Conservation (phyloP, 2,329 filamentous ascomycete species). For the Diaporthe vaccinii region DNA sequence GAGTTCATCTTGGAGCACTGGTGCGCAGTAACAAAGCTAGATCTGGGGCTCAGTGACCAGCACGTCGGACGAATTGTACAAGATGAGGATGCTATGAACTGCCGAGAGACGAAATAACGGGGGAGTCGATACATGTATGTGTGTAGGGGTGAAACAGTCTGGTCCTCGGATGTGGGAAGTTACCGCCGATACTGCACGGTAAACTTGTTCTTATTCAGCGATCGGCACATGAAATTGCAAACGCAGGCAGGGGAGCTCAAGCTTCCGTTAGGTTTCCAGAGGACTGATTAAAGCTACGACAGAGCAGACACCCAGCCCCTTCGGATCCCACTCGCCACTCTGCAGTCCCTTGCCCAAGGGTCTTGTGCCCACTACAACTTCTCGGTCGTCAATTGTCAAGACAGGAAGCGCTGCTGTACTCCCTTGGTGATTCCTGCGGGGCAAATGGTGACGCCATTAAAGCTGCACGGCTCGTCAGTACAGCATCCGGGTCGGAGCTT, state of each 20-base stretch:
- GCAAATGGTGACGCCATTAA: constrained; percentile 12
- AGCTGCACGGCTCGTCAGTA: constrained; percentile 8
- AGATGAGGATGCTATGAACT: not conserved
- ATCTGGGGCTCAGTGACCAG: not conserved
- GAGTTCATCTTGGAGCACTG: constrained; percentile 56
- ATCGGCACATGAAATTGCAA: not conserved
- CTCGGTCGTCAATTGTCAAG: not conserved
- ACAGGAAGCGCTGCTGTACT: not conserved
- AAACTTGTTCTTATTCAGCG: constrained; percentile 11
- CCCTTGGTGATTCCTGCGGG: not conserved
- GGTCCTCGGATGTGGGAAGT: not conserved
- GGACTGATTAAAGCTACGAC: not conserved
- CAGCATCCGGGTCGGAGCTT: not conserved
- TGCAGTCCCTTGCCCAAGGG: not conserved
- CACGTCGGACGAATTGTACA: constrained; percentile 1
- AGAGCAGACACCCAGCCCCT: not conserved
- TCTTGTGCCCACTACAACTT: not conserved
- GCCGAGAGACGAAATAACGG: not conserved
- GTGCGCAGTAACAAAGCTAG: not conserved
- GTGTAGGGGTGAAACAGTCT: not conserved
- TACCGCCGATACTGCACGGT: not conserved
- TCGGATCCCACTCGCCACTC: not conserved
- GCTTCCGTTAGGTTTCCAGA: not conserved
- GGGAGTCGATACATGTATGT: not conserved
- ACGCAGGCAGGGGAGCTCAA: not conserved